These are phyloP conservation scores for Westerdykella ornata DNA, from an alignment of 2,329 filamentous ascomycete genomes.

Conservation along the genomic window DNA sequence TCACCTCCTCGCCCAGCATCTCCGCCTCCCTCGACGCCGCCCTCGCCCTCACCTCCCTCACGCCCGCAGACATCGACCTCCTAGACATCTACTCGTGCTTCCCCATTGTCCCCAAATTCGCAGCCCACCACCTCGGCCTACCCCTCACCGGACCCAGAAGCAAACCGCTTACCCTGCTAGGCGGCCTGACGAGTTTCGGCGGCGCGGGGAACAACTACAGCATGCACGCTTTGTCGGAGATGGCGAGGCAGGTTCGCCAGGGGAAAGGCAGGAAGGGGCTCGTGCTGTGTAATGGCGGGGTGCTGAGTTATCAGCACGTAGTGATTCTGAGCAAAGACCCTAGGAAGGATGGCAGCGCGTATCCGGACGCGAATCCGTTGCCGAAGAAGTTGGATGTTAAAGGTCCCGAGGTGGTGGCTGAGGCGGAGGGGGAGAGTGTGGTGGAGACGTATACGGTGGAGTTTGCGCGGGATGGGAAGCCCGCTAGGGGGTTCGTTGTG, in stretches of 20 bases:
- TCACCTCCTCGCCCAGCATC: conserved; percentile 53
- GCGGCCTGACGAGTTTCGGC: conserved; percentile 61
- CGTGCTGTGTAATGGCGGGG: conserved; percentile 59
- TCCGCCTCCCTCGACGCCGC: conserved; percentile 52
- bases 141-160: conserved; percentile 37
- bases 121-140: conserved; percentile 54
- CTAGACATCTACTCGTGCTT: conserved; percentile 64
- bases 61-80: conserved; percentile 50
- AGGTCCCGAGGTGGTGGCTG: conserved; percentile 34
- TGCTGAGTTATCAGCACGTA: conserved; percentile 59
- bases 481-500: conserved; percentile 46
- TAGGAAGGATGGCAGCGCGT: conserved; percentile 34
- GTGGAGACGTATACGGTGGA: conserved; percentile 59
- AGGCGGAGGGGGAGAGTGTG: conserved; percentile 46
- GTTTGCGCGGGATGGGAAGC: conserved; percentile 47
- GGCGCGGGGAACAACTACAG: conserved; percentile 67
- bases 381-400: conserved; percentile 39
- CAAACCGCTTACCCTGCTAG: conserved; percentile 56
- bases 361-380: conserved; percentile 46
- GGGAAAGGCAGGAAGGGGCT: conserved; percentile 47
- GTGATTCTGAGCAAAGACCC: conserved; percentile 51
- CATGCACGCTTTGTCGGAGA: conserved; percentile 50
- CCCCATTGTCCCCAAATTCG: conserved; percentile 62
- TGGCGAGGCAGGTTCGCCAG: conserved; percentile 45
- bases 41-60: conserved; percentile 37